Evolutionary conservation across 2,329 filamentous ascomycete species (phyloP), one percentile per base, ranked within the genome.

Genomic region (Diatrype stigma): DNA sequence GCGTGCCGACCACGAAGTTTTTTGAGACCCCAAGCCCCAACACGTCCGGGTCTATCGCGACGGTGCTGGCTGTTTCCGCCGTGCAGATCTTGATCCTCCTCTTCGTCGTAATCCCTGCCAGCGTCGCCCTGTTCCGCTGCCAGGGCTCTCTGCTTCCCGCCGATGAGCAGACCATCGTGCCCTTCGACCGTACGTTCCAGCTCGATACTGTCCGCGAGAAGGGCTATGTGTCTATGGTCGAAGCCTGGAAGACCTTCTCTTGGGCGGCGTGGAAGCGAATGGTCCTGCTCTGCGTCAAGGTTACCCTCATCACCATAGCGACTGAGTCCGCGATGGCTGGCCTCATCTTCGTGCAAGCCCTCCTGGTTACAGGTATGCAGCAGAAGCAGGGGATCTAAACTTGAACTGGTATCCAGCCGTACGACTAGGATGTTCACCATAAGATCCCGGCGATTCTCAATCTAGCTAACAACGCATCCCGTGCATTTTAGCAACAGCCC

Each of bases 91-190:
- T 75, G 50, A 67, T 84, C 49, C 72, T 78, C 50, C 69, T 85
- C 30, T 67, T 89, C 40, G 68, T 90, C 53, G 74, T 88, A 53
- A 76, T 96, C 49, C 91, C 92, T 17, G 82, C 88, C 34, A 77
- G 80, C 48, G 86, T 90, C 35, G 81, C 88, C 11, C 81, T 94
- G 51, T 76, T 87, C 56, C 89, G 92, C 57, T 83, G 95, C 32
- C 89, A 94, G 65, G 90, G 90, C 5, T 91, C 88, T 45, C 82
- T 95, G 60, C 81, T 96, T 5, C 80, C 89, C 0, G 84, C 87
- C 50, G 84, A 87, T 19, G 80, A 90, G 58, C 85, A 93, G 70
- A 82, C 88, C 26, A 87, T 96, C 56, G 84, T 96, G 47, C 84
- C 88, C 35, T 95, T 96, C 61, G 91, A 96, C 74, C 86, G 89